Percentiles rank a stretch among this genome's conserved stretches.
Evolutionary conservation across 805 yeast genomes (phyloP).

Genomic region (Kuraishia molischiana): DNA sequence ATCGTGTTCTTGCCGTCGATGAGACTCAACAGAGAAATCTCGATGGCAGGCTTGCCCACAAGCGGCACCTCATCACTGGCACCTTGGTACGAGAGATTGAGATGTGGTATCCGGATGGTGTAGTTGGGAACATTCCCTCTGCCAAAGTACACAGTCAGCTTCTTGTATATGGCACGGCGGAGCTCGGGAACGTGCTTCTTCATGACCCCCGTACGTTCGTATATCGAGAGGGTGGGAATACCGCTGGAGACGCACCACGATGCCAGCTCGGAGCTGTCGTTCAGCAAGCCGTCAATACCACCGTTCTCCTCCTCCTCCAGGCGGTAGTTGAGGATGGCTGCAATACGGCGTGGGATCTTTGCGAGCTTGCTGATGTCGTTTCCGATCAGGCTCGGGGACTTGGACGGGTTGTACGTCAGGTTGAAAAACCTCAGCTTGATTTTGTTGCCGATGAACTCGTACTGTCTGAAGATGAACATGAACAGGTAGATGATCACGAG

Average conservation of each 20-base stretch:
- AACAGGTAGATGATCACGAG: conserved; percentile 43
- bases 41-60: conserved; percentile 37
- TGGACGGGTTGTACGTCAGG: conserved; percentile 57
- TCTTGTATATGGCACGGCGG: conserved; percentile 43
- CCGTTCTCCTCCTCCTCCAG: conserved; percentile 82
- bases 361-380: conserved; percentile 65
- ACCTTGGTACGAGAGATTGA: conserved; percentile 39
- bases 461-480: conserved; percentile 45
- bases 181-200: conserved; percentile 45
- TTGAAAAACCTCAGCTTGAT: conserved; percentile 47
- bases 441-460: conserved; percentile 41
- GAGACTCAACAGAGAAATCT: conserved; percentile 55
- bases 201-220: conserved; percentile 70
- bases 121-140: conserved; percentile 55
- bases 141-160: conserved; percentile 67
- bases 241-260: conserved; percentile 94
- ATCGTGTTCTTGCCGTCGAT: conserved; percentile 87
- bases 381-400: conserved; percentile 78
- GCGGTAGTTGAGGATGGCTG: conserved; percentile 65
- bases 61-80: conserved; percentile 21
- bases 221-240: conserved; percentile 57
- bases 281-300: conserved; percentile 73
- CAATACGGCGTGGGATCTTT: conserved; percentile 71
- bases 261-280: conserved; percentile 64
- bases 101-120: conserved; percentile 58